phyloP scores from a whole-genome alignment of 2,329 filamentous ascomycete species.

The Bipolaris oryzae region DNA sequence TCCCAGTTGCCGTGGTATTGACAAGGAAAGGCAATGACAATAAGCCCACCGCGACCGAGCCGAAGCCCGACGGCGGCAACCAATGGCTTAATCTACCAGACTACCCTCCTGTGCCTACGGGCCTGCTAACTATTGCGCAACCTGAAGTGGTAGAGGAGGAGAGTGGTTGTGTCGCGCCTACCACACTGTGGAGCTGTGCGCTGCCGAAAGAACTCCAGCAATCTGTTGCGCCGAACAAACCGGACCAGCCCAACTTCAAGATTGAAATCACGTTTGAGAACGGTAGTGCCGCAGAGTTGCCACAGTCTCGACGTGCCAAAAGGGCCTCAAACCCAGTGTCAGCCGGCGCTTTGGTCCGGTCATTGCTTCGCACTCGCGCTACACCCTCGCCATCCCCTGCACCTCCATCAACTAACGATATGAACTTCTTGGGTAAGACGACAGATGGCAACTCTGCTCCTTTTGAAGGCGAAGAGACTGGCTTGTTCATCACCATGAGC shows the following conservation, averaged over 20 bases:
- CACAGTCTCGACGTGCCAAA: constrained; percentile 43
- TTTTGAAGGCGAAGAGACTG: constrained; percentile 84
- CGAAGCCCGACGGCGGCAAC: constrained; percentile 22
- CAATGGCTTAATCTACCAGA: constrained; percentile 82
- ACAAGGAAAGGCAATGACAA: constrained; percentile 47
- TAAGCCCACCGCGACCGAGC: constrained; percentile 30
- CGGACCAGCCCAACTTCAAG: constrained; percentile 77
- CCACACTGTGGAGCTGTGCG: constrained; percentile 84
- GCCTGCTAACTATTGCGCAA: constrained; percentile 77
- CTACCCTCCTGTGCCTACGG: constrained; percentile 85
- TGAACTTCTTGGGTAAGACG: constrained; percentile 81
- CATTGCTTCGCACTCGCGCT: constrained; percentile 36
- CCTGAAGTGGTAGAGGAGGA: constrained; percentile 69
- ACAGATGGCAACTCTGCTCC: constrained; percentile 74
- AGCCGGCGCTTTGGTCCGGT: constrained; percentile 44
- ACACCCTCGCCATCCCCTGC: constrained; percentile 58
- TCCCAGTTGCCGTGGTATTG: constrained; percentile 47
- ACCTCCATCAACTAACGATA: constrained; percentile 70
- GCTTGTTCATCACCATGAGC: constrained; percentile 83
- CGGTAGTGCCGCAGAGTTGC: constrained; percentile 48
- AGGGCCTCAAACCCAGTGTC: constrained; percentile 65
- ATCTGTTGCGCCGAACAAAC: constrained; percentile 65
- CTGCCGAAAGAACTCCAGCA: constrained; percentile 78
- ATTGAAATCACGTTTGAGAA: constrained; percentile 72
- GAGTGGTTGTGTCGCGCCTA: constrained; percentile 72